phyloP scores from a whole-genome alignment of 2,329 filamentous ascomycete genomes.

The Epichloe scottii region DNA sequence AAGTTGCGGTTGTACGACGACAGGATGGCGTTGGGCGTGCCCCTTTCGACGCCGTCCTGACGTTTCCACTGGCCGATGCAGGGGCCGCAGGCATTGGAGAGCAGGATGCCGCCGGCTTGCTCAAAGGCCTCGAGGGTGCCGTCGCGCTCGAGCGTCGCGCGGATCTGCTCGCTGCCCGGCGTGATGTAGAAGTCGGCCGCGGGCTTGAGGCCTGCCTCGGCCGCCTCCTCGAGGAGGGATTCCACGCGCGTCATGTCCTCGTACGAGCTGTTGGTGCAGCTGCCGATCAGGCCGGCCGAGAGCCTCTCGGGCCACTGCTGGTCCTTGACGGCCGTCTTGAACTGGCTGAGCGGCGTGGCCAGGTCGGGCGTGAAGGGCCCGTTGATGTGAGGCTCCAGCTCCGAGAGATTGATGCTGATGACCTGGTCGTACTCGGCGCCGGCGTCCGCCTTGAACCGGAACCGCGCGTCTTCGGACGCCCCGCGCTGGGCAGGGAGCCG shows the following conservation, averaged over 20 bases:
- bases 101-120: slow-evolving; percentile 72
- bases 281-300: slow-evolving; percentile 87
- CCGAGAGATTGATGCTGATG: slow-evolving; percentile 80
- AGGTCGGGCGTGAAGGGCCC: slow-evolving; percentile 94
- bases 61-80: slow-evolving; percentile 95
- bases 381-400: slow-evolving; percentile 91
- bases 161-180: slow-evolving; percentile 91
- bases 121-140: slow-evolving; percentile 77
- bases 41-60: slow-evolving; percentile 73
- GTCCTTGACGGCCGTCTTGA: slow-evolving; percentile 70
- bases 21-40: slow-evolving; percentile 84
- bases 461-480: slow-evolving; percentile 35
- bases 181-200: slow-evolving; percentile 91
- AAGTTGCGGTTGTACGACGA: slow-evolving; percentile 99
- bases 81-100: slow-evolving; percentile 90
- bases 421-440: slow-evolving; percentile 81
- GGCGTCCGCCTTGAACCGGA: slow-evolving; percentile 63
- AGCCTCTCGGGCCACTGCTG: slow-evolving; percentile 87
- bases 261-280: slow-evolving; percentile 98
- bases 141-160: slow-evolving; percentile 84
- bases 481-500: slow-evolving; percentile 16
- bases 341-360: slow-evolving; percentile 81
- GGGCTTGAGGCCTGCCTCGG: slow-evolving; percentile 78
- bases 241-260: slow-evolving; percentile 97
- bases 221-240: slow-evolving; percentile 82